phyloP scores from a whole-genome alignment of 1,284 basidiomycete species.

The Flammula alnicola region DNA sequence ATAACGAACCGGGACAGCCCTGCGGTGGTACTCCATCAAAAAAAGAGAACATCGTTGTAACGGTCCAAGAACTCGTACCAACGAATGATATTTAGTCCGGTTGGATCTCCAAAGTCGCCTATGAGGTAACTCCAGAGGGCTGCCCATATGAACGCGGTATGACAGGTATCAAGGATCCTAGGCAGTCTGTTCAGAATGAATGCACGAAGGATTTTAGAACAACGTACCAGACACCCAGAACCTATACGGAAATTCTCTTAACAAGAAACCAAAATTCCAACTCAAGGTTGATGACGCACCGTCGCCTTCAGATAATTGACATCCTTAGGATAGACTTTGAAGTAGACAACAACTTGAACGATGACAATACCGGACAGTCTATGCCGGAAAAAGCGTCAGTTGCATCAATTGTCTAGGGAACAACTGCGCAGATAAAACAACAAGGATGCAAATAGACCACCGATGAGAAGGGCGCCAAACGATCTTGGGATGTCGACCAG shows the following conservation, averaged over 20 bases:
- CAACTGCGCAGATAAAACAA: conserved; percentile 5
- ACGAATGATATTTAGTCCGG: conserved; percentile 36
- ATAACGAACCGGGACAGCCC: conserved; percentile 35
- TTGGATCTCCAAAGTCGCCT: conserved; percentile 26
- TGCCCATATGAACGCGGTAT: conserved; percentile 37
- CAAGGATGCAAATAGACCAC: conserved; percentile 37
- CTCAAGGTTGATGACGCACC: conserved; percentile 22
- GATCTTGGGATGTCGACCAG: conserved; percentile 31
- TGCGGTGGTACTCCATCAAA: conserved; percentile 12
- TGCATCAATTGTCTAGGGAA: not conserved
- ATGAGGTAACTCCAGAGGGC: conserved; percentile 42
- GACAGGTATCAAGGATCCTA: conserved; percentile 37
- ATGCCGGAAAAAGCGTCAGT: not conserved
- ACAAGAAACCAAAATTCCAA: not conserved
- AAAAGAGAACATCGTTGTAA: not conserved
- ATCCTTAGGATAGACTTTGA: conserved; percentile 39
- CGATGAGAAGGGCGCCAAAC: conserved; percentile 39
- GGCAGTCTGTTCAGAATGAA: not conserved
- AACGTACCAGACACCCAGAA: conserved; percentile 23
- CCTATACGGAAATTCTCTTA: conserved; percentile 11
- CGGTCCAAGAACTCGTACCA: conserved; percentile 32
- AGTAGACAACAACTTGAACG: conserved; percentile 40
- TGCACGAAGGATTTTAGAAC: not conserved
- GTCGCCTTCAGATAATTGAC: conserved; percentile 28
- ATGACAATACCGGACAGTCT: conserved; percentile 41